Evolutionary conservation across 1,139 yeast species (phyloP), one percentile per base, ranked within the genome.

Genomic region (Arxiozyma telluris): DNA sequence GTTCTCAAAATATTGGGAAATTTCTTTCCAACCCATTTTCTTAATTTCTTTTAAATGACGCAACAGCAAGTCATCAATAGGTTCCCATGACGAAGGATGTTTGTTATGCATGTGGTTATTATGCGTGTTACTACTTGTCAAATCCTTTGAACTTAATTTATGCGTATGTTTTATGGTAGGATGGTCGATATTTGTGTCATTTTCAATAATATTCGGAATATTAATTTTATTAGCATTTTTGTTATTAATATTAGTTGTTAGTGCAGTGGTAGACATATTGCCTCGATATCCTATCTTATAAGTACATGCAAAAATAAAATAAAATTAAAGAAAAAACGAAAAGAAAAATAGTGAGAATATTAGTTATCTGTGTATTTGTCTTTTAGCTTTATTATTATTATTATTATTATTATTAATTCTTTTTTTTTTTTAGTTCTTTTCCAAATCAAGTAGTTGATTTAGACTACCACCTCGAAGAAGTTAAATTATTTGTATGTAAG

Each of bases 51-150:
- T 84, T 62, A 84, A 72, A 66, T 83, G 87, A 74, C 86, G 78
- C 56, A 84, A 71, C 49, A 83, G 71, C 44, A 81, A 71, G 63
- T 84, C 91, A 66, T 84, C 90, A 62, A 81, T 83, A 2, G 87
- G 83, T 61, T 83, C 87, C 91, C 91, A 84, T 0, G 89, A 81
- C 0, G 87, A 81, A 12, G 87, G 87, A 7, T 85, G 82, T 71
- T 64, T 38, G 25, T 27, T 46, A 8, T 38, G 34, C 3, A 9
- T 30, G 34, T 30, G 34, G 11, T 45, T 8, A 42, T 20, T 34
- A 47, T 22, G 17, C 20, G 22, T n/a, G 34, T 41, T 15, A 34
- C 41, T 11, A 44, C 46, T 41, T 7, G 22, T 44, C 7, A 44
- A 44, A 18, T 23, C 41, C 42, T 50, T 44, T 18, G 45, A 21